Evolutionary conservation across 2,329 filamentous ascomycete species (phyloP).

Genomic region (Aspergillus luchuensis): DNA sequence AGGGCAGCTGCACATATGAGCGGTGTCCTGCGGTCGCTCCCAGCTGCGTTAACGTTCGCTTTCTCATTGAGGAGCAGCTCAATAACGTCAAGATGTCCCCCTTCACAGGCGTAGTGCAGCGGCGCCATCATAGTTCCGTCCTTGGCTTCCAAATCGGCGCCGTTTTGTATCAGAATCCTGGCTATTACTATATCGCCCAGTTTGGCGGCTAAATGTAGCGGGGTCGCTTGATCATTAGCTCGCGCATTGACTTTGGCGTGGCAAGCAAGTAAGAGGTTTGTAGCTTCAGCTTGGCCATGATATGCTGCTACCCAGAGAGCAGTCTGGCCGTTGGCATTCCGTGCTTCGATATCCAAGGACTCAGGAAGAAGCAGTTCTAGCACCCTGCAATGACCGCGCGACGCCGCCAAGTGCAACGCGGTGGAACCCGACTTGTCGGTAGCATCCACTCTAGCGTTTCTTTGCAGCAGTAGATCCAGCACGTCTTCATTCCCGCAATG

Average conservation of each 20-base stretch:
- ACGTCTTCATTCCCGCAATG: conserved; percentile 44
- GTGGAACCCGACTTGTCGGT: conserved; percentile 34
- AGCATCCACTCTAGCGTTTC: conserved; percentile 33
- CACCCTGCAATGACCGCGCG: conserved; percentile 33
- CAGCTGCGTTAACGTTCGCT: conserved; percentile 35
- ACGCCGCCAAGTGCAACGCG: conserved; percentile 37
- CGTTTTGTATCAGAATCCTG: conserved; percentile 33
- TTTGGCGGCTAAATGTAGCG: conserved; percentile 39
- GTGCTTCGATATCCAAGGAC: conserved; percentile 32
- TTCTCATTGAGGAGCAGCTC: conserved; percentile 35
- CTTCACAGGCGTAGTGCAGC: conserved; percentile 39
- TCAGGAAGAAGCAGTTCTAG: conserved; percentile 34
- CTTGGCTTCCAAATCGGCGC: conserved; percentile 41
- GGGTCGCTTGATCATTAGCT: conserved; percentile 36
- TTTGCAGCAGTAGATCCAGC: conserved; percentile 35
- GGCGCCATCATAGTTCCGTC: conserved; percentile 40
- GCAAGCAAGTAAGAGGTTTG: conserved; percentile 33
- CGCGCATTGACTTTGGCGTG: conserved; percentile 39
- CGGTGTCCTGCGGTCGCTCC: conserved; percentile 38
- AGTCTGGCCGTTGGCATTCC: conserved; percentile 36
- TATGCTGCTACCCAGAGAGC: conserved; percentile 41
- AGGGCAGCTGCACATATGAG: conserved; percentile 39
- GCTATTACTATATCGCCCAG: conserved; percentile 37
- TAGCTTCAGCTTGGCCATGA: conserved; percentile 36
- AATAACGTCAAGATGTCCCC: conserved; percentile 30